Evolutionary conservation across 192 early-diverging fungal genomes (phyloP).

Genomic region (Coemansia sp.): DNA sequence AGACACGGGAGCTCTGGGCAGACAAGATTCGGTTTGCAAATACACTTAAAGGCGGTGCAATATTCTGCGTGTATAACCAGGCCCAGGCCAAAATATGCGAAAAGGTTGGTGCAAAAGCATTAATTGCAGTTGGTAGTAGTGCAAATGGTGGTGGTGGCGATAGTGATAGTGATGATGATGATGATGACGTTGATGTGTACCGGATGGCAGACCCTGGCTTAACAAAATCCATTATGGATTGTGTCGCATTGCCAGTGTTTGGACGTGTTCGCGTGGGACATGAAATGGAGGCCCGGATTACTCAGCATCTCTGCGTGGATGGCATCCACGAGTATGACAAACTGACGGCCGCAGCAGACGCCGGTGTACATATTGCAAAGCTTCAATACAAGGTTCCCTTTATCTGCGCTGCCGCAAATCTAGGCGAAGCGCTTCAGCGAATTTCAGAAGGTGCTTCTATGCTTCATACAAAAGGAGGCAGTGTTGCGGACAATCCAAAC

Average conservation of each 20-base stretch:
- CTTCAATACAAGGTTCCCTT: slow-evolving; percentile 84
- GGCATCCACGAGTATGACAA: slow-evolving; percentile 29
- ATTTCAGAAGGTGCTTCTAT: slow-evolving; percentile 94
- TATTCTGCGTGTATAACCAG: slow-evolving; percentile 94
- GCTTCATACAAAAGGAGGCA: slow-evolving; percentile 75
- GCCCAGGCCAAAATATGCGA: slow-evolving; percentile 94
- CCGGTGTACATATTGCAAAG: slow-evolving; percentile 88
- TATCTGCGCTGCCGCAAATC: slow-evolving; percentile 86
- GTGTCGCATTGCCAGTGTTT: slow-evolving; percentile 96
- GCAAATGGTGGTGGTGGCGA: slow-evolving; percentile 96
- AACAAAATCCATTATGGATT: slow-evolving; percentile 88
- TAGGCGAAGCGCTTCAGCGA: slow-evolving; percentile 86
- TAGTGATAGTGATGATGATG: slow-evolving; percentile 70
- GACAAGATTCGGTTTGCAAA: slow-evolving; percentile 7
- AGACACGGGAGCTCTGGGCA: background rate
- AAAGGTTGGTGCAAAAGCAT: slow-evolving; percentile 89
- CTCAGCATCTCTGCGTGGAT: slow-evolving; percentile 8
- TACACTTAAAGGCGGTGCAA: slow-evolving; percentile 91
- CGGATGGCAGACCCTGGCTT: slow-evolving; percentile 97
- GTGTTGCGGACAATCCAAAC: background rate
- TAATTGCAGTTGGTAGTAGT: slow-evolving; percentile 89
- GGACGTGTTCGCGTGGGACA: slow-evolving; percentile 96
- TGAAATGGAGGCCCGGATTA: slow-evolving; percentile 84
- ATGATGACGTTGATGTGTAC: slow-evolving; percentile 83
- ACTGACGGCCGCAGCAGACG: slow-evolving; percentile 71